Conservation (phyloP, 768 basidiomycete genomes). For the Termitomyces sp. region DNA sequence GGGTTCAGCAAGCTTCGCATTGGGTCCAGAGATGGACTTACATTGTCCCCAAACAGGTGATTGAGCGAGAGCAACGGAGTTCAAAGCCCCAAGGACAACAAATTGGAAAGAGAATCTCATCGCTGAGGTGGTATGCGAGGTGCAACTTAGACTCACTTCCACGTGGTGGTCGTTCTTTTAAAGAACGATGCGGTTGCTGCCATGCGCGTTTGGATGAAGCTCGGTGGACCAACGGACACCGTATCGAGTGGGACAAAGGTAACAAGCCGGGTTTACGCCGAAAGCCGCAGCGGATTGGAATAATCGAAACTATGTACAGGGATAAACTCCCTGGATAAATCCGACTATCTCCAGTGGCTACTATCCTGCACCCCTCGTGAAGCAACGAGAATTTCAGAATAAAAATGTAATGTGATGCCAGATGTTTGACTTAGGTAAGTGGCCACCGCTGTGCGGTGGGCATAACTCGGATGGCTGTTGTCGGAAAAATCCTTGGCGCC, state of each 20-base stretch:
- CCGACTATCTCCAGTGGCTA: too few species aligned
- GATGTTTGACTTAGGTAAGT: too few species aligned
- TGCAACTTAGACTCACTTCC: neutral
- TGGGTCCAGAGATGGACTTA: neutral
- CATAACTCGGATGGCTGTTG: too few species aligned
- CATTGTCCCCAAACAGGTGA: conserved; percentile 19
- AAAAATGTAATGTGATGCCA: too few species aligned
- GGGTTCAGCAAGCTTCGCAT: neutral
- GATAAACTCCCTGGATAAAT: too few species aligned
- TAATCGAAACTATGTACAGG: too few species aligned
- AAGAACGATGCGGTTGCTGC: neutral
- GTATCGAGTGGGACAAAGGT: neutral
- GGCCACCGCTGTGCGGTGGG: too few species aligned
- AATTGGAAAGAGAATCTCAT: conserved; percentile 3
- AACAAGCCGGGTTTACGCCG: too few species aligned
- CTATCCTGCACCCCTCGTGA: too few species aligned
- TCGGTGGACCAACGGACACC: conserved; percentile 1
- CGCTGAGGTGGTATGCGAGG: neutral
- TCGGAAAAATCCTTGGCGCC: too few species aligned
- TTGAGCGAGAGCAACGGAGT: conserved; percentile 13
- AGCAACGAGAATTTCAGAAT: too few species aligned
- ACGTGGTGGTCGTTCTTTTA: neutral
- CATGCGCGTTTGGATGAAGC: neutral
- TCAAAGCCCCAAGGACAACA: conserved; percentile 8
- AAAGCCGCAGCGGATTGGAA: too few species aligned